These are phyloP conservation scores for Hypoxylon trugodes DNA, from an alignment of 495 filamentous ascomycete genomes.

Conservation along the genomic window DNA sequence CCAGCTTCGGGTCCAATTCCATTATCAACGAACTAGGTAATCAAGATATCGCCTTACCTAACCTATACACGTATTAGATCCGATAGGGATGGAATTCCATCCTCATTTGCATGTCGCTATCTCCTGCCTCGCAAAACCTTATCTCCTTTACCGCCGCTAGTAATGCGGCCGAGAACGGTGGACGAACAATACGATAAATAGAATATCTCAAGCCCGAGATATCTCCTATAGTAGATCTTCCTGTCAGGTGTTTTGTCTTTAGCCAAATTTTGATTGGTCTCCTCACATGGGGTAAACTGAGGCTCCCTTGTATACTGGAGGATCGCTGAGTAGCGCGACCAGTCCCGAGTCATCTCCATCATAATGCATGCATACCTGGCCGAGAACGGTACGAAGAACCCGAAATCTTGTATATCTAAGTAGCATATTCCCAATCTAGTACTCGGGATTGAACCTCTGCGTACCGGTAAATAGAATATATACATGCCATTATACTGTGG, in stretches of 20 bases:
- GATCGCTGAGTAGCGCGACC: not conserved
- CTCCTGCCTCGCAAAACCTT: constrained; percentile 36
- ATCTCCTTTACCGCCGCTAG: constrained; percentile 38
- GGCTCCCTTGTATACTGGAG: not conserved
- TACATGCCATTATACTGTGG: not conserved
- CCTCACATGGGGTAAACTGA: not conserved
- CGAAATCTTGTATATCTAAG: constrained; percentile 10
- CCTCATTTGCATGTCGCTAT: constrained; percentile 9
- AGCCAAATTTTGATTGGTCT: not conserved
- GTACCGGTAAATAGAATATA: not conserved
- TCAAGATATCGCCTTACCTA: constrained; percentile 30
- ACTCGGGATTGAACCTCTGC: not conserved
- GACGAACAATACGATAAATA: not conserved
- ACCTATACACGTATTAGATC: constrained; percentile 11
- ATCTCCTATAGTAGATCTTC: constrained; percentile 25
- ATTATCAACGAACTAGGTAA: constrained; percentile 11
- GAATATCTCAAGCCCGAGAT: constrained; percentile 29
- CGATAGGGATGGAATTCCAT: constrained; percentile 14
- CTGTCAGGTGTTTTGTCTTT: constrained; percentile 1
- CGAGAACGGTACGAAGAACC: constrained; percentile 20
- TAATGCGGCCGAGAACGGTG: constrained; percentile 36
- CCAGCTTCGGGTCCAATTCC: too few species aligned
- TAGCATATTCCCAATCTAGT: not conserved
- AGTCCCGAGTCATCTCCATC: not conserved
- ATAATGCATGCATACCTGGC: constrained; percentile 6